These are phyloP conservation scores for Juglanconis sp. DNA, from an alignment of 2,329 filamentous ascomycete species.

Conservation along the genomic window DNA sequence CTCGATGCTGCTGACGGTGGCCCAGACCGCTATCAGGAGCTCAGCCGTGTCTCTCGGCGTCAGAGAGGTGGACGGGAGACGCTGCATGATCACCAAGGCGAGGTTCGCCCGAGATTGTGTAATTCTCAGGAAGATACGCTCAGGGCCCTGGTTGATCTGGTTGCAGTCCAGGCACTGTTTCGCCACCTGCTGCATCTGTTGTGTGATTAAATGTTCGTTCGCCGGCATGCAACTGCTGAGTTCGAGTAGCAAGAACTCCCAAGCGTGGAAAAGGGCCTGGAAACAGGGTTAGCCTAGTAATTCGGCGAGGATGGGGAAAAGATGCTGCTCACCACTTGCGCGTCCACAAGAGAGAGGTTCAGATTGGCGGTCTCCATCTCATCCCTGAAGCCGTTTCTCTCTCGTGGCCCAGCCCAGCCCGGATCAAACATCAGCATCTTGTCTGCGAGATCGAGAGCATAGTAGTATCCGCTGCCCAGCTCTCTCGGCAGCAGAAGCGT, in stretches of 20 bases:
- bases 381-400: slow-evolving; percentile 67
- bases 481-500: slow-evolving; percentile 63
- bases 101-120: slow-evolving; percentile 75
- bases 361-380: slow-evolving; percentile 86
- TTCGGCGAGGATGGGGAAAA: background rate
- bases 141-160: slow-evolving; percentile 65
- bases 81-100: slow-evolving; percentile 77
- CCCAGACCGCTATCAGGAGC: slow-evolving; percentile 48
- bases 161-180: slow-evolving; percentile 78
- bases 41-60: slow-evolving; percentile 49
- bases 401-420: slow-evolving; percentile 68
- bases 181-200: slow-evolving; percentile 70
- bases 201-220: slow-evolving; percentile 53
- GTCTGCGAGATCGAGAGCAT: slow-evolving; percentile 72
- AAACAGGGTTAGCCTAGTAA: background rate
- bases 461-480: slow-evolving; percentile 78
- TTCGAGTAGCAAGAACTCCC: slow-evolving; percentile 84
- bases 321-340: slow-evolving; percentile 67
- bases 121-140: slow-evolving; percentile 77
- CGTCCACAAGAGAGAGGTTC: slow-evolving; percentile 88
- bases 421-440: slow-evolving; percentile 74
- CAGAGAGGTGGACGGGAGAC: slow-evolving; percentile 60
- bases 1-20: slow-evolving; percentile 51
- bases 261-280: slow-evolving; percentile 77
- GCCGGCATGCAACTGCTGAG: slow-evolving; percentile 64